phyloP scores from a whole-genome alignment of 176 grass and related monocot genomes.

The Alopecurus myosuroides region DNA sequence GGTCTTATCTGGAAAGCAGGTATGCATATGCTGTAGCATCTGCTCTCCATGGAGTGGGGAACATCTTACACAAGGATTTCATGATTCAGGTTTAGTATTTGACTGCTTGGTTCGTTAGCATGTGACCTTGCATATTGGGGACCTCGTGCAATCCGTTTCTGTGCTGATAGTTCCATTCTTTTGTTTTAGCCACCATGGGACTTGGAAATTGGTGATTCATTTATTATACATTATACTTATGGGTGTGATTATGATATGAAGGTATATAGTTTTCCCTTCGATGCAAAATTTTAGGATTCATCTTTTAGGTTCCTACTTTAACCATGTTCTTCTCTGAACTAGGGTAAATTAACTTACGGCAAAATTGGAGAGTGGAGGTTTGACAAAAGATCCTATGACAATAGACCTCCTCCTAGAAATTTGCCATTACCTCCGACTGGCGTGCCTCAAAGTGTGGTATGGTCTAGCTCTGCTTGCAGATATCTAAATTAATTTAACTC shows the following conservation, averaged over 20 bases:
- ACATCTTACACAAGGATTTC: slow-evolving; percentile 77
- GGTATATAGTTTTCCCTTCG: slow-evolving; percentile 39
- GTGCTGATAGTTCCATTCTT: slow-evolving; percentile 18
- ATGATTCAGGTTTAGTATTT: slow-evolving; percentile 85
- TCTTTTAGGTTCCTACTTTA: not conserved
- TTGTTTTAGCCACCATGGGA: slow-evolving; percentile 89
- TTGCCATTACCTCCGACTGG: slow-evolving; percentile 75
- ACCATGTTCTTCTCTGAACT: not conserved
- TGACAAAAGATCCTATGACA: slow-evolving; percentile 79
- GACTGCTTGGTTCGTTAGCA: not conserved
- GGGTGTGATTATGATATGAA: slow-evolving; percentile 86
- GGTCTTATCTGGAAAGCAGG: slow-evolving; percentile 34
- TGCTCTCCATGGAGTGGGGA: slow-evolving; percentile 84
- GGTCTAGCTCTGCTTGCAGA: slow-evolving; percentile 25
- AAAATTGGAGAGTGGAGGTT: slow-evolving; percentile 98
- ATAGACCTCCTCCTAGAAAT: slow-evolving; percentile 68
- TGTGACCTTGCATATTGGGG: not conserved
- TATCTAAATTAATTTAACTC: not conserved
- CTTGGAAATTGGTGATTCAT: slow-evolving; percentile 72
- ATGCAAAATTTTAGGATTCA: not conserved
- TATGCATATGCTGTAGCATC: slow-evolving; percentile 94
- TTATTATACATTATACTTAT: slow-evolving; percentile 98
- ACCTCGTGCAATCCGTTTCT: slow-evolving; percentile 13
- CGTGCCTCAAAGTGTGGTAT: slow-evolving; percentile 89
- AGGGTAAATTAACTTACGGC: slow-evolving; percentile 86